A percentile compares a stretch with the other conserved stretches of the same genome.
Evolutionary conservation across 2,329 filamentous ascomycete species (phyloP).

Genomic region (Ophiostoma angusticollis): DNA sequence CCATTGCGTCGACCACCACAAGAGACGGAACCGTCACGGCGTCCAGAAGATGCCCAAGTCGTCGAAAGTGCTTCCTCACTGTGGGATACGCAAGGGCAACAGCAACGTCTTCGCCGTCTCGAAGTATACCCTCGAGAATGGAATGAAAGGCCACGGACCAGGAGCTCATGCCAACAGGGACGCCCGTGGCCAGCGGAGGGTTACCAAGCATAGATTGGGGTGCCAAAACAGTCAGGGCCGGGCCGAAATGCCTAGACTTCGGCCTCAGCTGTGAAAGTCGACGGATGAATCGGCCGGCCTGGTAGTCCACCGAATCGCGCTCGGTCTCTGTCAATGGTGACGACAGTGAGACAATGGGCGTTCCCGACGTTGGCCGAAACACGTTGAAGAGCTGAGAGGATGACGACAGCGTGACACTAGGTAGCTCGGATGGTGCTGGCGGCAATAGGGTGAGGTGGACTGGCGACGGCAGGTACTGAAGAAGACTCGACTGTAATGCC

Average conservation of each 20-base stretch:
- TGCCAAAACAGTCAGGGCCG: constrained; percentile 25
- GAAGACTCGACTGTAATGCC: constrained; percentile 13
- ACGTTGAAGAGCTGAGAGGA: constrained; percentile 26
- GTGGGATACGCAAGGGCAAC: constrained; percentile 44
- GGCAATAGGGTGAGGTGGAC: constrained; percentile 25
- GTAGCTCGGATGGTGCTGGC: background rate
- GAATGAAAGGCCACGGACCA: constrained; percentile 47
- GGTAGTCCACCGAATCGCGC: constrained; percentile 28
- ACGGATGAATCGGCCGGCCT: constrained; percentile 33
- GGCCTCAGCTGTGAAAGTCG: constrained; percentile 31
- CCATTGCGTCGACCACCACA: constrained; percentile 40
- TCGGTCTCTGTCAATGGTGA: constrained; percentile 23
- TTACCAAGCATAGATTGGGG: background rate
- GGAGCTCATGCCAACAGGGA: constrained; percentile 17
- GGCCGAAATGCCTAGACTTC: constrained; percentile 36
- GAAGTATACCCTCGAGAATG: constrained; percentile 41
- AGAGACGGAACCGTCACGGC: constrained; percentile 38
- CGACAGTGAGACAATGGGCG: constrained; percentile 24
- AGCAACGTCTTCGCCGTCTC: constrained; percentile 48
- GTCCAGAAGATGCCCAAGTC: constrained; percentile 37
- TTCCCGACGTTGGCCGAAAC: constrained; percentile 25
- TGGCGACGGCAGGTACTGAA: constrained; percentile 27
- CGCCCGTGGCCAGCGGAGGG: background rate
- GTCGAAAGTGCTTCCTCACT: constrained; percentile 38
- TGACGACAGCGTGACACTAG: background rate